Conservation (phyloP, 2,329 filamentous ascomycete species). For the Beauveria australis region DNA sequence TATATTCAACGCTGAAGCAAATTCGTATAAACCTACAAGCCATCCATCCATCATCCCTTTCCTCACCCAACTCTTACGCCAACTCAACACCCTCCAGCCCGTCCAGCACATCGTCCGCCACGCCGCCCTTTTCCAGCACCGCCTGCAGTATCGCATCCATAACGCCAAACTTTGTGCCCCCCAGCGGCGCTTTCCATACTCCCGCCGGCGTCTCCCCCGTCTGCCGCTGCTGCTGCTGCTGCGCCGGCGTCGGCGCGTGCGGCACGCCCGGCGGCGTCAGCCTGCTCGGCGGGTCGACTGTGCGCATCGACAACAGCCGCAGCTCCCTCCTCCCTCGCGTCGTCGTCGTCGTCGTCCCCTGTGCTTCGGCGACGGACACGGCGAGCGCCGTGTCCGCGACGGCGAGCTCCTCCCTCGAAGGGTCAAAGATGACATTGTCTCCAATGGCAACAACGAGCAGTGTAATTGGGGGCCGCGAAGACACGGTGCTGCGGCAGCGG, state of each 20-base stretch:
- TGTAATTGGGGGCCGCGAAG: slow-evolving; percentile 69
- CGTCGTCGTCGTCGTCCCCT: slow-evolving; percentile 16
- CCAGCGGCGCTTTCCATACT: slow-evolving; percentile 79
- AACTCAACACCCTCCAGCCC: slow-evolving; percentile 71
- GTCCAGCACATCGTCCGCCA: slow-evolving; percentile 78
- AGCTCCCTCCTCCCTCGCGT: slow-evolving; percentile 36
- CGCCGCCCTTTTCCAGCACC: slow-evolving; percentile 67
- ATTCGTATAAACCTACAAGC: neutral
- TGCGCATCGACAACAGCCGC: slow-evolving; percentile 59
- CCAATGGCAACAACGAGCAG: slow-evolving; percentile 82
- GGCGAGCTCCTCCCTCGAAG: slow-evolving; percentile 80
- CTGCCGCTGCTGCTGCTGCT: slow-evolving; percentile 33
- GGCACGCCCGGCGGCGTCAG: slow-evolving; percentile 64
- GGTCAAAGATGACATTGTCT: slow-evolving; percentile 89
- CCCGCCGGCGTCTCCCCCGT: slow-evolving; percentile 53
- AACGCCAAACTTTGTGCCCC: slow-evolving; percentile 69
- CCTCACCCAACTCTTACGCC: slow-evolving; percentile 30
- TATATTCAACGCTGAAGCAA: neutral
- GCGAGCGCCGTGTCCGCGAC: slow-evolving; percentile 87
- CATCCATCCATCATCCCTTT: neutral
- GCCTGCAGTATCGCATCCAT: slow-evolving; percentile 68
- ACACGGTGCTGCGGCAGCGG: slow-evolving; percentile 15
- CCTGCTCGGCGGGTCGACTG: slow-evolving; percentile 66
- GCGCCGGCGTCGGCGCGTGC: slow-evolving; percentile 42
- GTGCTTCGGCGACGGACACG: slow-evolving; percentile 60